Percentiles rank a stretch among this genome's conserved stretches.
Evolutionary conservation across 2,329 filamentous ascomycete species (phyloP).

Genomic region (Trichoderma pleuroti): DNA sequence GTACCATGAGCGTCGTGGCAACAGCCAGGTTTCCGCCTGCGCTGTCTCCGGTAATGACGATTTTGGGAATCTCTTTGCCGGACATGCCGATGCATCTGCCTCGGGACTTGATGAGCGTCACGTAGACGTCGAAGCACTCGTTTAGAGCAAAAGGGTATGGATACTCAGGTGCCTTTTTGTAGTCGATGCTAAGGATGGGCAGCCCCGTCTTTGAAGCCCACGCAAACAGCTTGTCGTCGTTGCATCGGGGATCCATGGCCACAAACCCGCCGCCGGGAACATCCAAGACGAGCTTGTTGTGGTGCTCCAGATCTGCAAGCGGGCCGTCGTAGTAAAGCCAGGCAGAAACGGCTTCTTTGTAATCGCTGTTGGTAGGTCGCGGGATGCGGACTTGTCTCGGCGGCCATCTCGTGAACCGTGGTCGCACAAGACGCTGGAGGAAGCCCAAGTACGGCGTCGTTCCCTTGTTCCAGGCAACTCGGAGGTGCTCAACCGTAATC

Average conservation of each 20-base stretch:
- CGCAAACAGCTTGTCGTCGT: constrained; percentile 88
- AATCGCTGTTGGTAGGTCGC: constrained; percentile 73
- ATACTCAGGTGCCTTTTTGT: constrained; percentile 55
- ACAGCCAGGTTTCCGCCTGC: constrained; percentile 51
- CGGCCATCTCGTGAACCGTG: constrained; percentile 74
- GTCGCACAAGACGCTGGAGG: constrained; percentile 68
- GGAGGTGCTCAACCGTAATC: constrained; percentile 84
- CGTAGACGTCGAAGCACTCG: constrained; percentile 49
- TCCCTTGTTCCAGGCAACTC: constrained; percentile 93
- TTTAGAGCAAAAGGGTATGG: constrained; percentile 48
- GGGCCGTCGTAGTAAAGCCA: constrained; percentile 97
- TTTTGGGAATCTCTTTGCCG: constrained; percentile 34
- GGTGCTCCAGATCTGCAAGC: constrained; percentile 68
- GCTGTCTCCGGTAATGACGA: constrained; percentile 48
- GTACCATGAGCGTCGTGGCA: constrained; percentile 80
- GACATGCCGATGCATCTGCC: constrained; percentile 45
- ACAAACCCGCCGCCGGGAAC: constrained; percentile 94
- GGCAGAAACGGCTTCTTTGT: constrained; percentile 74
- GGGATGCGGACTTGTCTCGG: constrained; percentile 82
- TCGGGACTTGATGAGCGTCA: constrained; percentile 36
- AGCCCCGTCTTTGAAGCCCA: constrained; percentile 88
- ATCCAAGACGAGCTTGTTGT: constrained; percentile 78
- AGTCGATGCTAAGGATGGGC: constrained; percentile 89
- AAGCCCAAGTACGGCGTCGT: constrained; percentile 80
- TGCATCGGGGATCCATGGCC: constrained; percentile 90